phyloP scores from a whole-genome alignment of 148 eudicot species.

The Drosera capensis region DNA sequence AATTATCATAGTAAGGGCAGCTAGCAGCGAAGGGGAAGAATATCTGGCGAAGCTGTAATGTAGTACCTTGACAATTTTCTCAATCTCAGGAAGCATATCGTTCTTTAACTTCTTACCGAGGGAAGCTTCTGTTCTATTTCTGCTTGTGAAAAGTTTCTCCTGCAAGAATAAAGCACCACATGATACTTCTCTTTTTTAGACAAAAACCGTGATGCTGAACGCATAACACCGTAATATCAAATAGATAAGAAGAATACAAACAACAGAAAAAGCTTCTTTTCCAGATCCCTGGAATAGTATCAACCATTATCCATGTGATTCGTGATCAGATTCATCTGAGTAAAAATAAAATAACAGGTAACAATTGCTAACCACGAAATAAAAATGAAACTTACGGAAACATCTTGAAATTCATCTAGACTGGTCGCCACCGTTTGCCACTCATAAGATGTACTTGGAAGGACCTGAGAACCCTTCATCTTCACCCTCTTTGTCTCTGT shows the following conservation, averaged over 20 bases:
- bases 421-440: conserved; percentile 99
- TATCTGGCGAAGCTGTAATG: conserved; percentile 2
- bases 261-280: too few relatives aligned
- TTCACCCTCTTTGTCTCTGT: conserved; percentile 69
- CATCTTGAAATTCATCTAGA: conserved; percentile 84
- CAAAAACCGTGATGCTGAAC: too few relatives aligned
- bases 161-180: conserved; percentile 15
- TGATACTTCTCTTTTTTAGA: too few relatives aligned
- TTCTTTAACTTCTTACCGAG: conserved; percentile 86
- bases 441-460: conserved; percentile 61
- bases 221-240: too few relatives aligned
- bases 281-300: too few relatives aligned
- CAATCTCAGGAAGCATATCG: conserved; percentile 88
- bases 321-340: background rate
- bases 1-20: background rate
- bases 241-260: too few relatives aligned
- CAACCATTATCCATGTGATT: too few relatives aligned
- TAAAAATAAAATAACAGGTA: background rate
- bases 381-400: conserved; percentile 60
- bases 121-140: conserved; percentile 75
- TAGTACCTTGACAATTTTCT: conserved; percentile 79
- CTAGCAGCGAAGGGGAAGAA: conserved; percentile 1
- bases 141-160: conserved; percentile 87
- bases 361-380: background rate
- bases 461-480: conserved; percentile 52